Percentiles rank a stretch among this genome's conserved stretches.
Evolutionary conservation across 441 rosid species (phyloP).

Genomic region (Erodium trifolium): DNA sequence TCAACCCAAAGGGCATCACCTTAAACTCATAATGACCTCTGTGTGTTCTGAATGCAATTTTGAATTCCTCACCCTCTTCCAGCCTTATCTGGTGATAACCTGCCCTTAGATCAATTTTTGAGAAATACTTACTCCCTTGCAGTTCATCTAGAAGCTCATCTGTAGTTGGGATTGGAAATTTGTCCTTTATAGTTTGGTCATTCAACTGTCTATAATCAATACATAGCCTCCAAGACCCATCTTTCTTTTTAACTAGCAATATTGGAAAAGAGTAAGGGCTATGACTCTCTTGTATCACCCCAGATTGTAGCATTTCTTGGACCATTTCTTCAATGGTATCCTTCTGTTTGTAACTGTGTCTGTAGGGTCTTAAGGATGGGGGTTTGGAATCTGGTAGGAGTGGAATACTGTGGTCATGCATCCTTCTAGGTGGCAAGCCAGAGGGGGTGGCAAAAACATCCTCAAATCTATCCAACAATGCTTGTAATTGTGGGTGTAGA

Average conservation of each 20-base stretch:
- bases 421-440: too few species aligned
- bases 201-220: neutral
- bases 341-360: too few species aligned
- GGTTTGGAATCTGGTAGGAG: too few species aligned
- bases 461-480: too few species aligned
- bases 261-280: neutral
- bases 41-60: neutral
- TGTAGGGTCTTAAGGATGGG: too few species aligned
- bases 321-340: too few species aligned
- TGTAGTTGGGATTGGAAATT: neutral
- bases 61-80: neutral
- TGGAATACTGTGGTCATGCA: too few species aligned
- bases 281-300: neutral
- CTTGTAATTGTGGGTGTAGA: too few species aligned
- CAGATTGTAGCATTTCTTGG: too few species aligned
- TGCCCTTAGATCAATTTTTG: neutral
- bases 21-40: neutral
- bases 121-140: neutral
- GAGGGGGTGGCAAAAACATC: too few species aligned
- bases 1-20: too few species aligned
- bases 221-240: neutral
- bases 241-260: neutral
- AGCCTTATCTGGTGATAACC: neutral
- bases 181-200: neutral
- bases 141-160: neutral